A percentile compares a stretch with the other conserved stretches of the same genome.
These are phyloP conservation scores for Arabis alpina DNA, from an alignment of 345 rosid species.

Conservation along the genomic window DNA sequence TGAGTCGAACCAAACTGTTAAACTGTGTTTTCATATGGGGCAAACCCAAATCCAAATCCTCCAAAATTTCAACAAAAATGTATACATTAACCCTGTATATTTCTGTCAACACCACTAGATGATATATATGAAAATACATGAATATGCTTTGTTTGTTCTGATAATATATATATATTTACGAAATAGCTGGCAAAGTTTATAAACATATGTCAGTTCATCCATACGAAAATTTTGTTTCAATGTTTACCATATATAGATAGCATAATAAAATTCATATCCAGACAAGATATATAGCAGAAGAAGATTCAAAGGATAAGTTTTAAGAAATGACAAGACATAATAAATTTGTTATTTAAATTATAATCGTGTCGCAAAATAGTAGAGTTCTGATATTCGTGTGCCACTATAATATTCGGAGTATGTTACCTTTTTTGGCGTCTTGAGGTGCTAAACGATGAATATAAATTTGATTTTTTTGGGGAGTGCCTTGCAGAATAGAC, in stretches of 20 bases:
- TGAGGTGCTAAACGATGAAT: background rate
- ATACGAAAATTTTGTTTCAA: background rate
- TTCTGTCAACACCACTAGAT: background rate
- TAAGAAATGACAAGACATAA: background rate
- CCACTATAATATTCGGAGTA: background rate
- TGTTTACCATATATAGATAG: background rate
- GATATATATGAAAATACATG: background rate
- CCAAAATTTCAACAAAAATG: background rate
- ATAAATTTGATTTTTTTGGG: background rate
- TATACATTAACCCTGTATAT: too few relatives aligned
- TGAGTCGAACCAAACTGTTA: background rate
- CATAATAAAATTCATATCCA: background rate
- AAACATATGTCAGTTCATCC: constrained; percentile 1
- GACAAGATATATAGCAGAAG: constrained; percentile 2
- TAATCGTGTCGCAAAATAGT: background rate
- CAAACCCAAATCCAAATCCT: background rate
- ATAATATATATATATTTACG: background rate
- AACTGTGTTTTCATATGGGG: background rate
- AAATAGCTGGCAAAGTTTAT: background rate
- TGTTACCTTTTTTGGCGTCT: background rate
- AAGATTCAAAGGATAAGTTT: background rate
- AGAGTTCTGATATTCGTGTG: background rate
- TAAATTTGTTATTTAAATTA: background rate
- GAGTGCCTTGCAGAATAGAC: background rate
- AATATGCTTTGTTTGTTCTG: background rate